Conservation (phyloP, 257 asterid genomes). For the Jasminum sambac region DNA sequence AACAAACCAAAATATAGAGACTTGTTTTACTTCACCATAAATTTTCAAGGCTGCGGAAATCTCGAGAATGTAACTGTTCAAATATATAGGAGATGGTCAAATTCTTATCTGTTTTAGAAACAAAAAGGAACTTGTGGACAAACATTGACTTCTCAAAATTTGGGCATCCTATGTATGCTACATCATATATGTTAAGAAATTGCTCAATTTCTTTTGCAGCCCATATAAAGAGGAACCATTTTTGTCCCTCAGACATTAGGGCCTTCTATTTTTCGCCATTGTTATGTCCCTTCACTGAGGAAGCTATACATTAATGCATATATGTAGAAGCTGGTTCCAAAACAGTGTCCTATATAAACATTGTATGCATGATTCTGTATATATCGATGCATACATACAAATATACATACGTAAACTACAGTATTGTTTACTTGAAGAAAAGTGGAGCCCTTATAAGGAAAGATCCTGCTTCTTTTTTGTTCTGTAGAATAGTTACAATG, state of each 20-base stretch:
- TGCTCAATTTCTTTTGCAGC: background rate
- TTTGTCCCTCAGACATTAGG: conserved; percentile 5
- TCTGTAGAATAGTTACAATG: conserved; percentile 57
- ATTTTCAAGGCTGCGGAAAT: background rate
- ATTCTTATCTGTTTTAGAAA: background rate
- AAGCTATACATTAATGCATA: conserved; percentile 9
- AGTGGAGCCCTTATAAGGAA: conserved; percentile 64
- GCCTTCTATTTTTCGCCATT: conserved; percentile 22
- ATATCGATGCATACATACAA: conserved; percentile 26
- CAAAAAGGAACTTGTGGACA: background rate
- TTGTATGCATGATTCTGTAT: conserved; percentile 4
- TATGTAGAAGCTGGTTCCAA: conserved; percentile 23
- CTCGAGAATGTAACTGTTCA: background rate
- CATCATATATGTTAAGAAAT: background rate
- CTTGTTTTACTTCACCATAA: background rate
- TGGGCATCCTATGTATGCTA: background rate
- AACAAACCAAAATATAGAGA: too few species aligned
- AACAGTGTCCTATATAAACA: conserved; percentile 27
- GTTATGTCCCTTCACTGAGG: background rate
- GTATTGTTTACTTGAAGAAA: conserved; percentile 38
- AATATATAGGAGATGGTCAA: background rate
- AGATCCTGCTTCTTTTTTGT: conserved; percentile 43
- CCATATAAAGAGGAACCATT: conserved; percentile 3
- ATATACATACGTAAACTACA: conserved; percentile 33
- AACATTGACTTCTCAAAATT: background rate